Conservation (phyloP, 2,329 filamentous ascomycete species). For the Anthostomella pinea region DNA sequence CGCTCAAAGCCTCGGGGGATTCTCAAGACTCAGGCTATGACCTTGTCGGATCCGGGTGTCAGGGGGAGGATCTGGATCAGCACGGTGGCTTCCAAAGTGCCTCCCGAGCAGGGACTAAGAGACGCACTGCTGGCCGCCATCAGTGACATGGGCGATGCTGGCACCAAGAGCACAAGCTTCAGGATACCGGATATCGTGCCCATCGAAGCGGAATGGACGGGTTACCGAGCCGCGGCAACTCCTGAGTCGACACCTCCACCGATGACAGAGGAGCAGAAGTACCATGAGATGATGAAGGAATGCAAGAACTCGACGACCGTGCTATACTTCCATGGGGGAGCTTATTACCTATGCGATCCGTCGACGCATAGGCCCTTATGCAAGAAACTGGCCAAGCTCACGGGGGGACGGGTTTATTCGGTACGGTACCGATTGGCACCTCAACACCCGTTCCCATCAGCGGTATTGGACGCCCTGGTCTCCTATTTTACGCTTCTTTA, state of each 20-base stretch:
- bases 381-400: conserved; percentile 62
- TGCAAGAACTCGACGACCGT: conserved; percentile 60
- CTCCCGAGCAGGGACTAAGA: conserved; percentile 54
- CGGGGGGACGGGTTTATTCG: conserved; percentile 65
- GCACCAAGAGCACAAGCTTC: conserved; percentile 28
- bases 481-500: conserved; percentile 72
- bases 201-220: conserved; percentile 74
- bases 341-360: conserved; percentile 71
- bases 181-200: conserved; percentile 50
- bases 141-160: conserved; percentile 45
- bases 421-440: conserved; percentile 75
- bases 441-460: conserved; percentile 70
- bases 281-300: conserved; percentile 65
- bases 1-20: conserved; percentile 49
- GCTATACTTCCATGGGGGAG: conserved; percentile 75
- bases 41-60: conserved; percentile 40
- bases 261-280: conserved; percentile 63
- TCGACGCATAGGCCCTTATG: conserved; percentile 58
- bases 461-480: conserved; percentile 68
- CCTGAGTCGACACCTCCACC: conserved; percentile 49
- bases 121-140: conserved; percentile 59
- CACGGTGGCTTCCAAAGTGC: conserved; percentile 61
- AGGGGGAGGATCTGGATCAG: conserved; percentile 82
- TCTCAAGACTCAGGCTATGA: conserved; percentile 55
- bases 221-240: conserved; percentile 57